Conservation (phyloP, 225 moss, liverwort and hornwort genomes). For the Physcomitrellopsis africana region DNA sequence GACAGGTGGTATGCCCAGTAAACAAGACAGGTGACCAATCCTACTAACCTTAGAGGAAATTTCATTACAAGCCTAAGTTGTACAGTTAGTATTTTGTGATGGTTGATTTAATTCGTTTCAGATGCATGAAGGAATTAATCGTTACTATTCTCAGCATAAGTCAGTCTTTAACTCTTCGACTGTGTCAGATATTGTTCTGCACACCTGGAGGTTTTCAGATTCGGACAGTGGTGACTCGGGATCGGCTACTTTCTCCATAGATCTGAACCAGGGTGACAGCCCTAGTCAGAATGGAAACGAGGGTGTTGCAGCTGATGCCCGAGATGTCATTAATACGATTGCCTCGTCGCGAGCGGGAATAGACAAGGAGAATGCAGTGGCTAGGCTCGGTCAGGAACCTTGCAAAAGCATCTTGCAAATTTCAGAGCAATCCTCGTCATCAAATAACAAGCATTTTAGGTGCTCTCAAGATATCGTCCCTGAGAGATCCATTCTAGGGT, state of each 20-base stretch:
- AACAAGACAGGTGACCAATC: no score
- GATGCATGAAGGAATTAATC: no score
- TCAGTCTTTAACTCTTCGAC: background rate
- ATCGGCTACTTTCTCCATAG: conserved; percentile 57
- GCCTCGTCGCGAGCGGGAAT: conserved; percentile 12
- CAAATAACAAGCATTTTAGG: conserved; percentile 29
- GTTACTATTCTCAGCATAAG: no score
- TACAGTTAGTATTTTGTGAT: no score
- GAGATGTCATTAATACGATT: conserved; percentile 9
- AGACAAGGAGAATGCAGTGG: conserved; percentile 45
- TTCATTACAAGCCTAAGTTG: no score
- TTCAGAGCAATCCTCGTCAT: conserved; percentile 29
- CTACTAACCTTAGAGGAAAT: no score
- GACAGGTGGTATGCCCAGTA: no score
- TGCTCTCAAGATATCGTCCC: conserved; percentile 45
- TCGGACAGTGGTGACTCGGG: conserved; percentile 41
- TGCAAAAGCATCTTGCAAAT: conserved; percentile 19
- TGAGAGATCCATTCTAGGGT: conserved; percentile 70
- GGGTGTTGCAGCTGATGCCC: conserved; percentile 20
- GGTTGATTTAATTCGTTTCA: no score
- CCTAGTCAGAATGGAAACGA: conserved; percentile 11
- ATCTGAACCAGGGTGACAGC: conserved; percentile 43
- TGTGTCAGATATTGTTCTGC: conserved; percentile 20
- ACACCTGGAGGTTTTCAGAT: conserved; percentile 41
- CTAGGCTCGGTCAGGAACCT: conserved; percentile 7